phyloP scores from a whole-genome alignment of 2,329 filamentous ascomycete species.

The Diaporthe longicolla region DNA sequence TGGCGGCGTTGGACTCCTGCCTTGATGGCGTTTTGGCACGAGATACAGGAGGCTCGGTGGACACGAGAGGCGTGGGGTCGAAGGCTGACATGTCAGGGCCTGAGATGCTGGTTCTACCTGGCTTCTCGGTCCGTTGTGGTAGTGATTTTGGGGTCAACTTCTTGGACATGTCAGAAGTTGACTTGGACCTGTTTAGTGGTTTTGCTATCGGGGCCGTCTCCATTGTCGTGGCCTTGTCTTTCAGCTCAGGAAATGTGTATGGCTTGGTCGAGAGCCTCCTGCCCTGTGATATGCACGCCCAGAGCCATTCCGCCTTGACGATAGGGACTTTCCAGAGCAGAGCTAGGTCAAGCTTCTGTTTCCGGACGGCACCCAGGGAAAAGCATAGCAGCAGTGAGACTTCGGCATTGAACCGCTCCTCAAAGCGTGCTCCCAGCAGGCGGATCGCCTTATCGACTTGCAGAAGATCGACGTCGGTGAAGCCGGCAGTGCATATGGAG shows the following conservation, averaged over 20 bases:
- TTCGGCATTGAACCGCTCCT: slow-evolving; percentile 79
- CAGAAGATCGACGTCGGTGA: slow-evolving; percentile 85
- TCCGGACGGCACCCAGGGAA: slow-evolving; percentile 67
- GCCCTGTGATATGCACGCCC: slow-evolving; percentile 79
- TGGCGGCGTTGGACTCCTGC: slow-evolving; percentile 42
- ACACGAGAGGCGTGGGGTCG: slow-evolving; percentile 33
- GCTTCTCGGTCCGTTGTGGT: slow-evolving; percentile 30
- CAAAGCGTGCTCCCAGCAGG: slow-evolving; percentile 84
- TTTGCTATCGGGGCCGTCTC: slow-evolving; percentile 35
- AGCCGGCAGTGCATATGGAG: slow-evolving; percentile 84
- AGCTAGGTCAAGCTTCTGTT: slow-evolving; percentile 85
- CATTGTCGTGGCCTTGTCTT: slow-evolving; percentile 46
- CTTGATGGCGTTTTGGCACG: slow-evolving; percentile 11
- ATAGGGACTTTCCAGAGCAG: slow-evolving; percentile 82
- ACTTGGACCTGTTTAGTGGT: slow-evolving; percentile 38
- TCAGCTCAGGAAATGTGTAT: slow-evolving; percentile 64
- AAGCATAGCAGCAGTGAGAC: slow-evolving; percentile 86
- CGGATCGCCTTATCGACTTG: slow-evolving; percentile 84
- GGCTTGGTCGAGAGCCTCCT: slow-evolving; percentile 60
- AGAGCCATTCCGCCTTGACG: slow-evolving; percentile 88
- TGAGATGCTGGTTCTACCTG: slow-evolving; percentile 27
- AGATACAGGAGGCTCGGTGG: slow-evolving; percentile 32
- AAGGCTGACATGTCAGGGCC: slow-evolving; percentile 43
- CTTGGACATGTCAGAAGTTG: slow-evolving; percentile 38
- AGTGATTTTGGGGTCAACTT: slow-evolving; percentile 34